Conservation (phyloP, 768 basidiomycete genomes). For the Pulveroboletus sp. region DNA sequence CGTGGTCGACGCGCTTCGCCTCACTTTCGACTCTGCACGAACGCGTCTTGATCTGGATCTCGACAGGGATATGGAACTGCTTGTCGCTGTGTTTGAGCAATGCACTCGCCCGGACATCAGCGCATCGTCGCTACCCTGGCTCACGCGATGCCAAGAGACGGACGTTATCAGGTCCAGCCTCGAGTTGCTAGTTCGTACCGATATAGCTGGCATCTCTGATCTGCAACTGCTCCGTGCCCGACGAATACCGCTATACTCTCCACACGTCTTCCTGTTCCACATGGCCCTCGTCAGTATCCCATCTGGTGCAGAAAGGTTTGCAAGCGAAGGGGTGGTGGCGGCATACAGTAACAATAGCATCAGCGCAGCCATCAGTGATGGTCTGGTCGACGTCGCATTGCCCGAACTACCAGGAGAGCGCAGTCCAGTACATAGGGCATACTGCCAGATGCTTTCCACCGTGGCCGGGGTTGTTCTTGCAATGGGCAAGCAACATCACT, state of each 20-base stretch:
- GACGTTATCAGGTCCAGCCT: constrained; percentile 74
- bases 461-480: constrained; percentile 66
- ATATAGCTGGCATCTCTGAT: constrained; percentile 68
- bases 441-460: constrained; percentile 81
- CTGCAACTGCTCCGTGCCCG: constrained; percentile 55
- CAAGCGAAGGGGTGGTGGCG: constrained; percentile 73
- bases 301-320: constrained; percentile 77
- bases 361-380: constrained; percentile 69
- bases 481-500: constrained; percentile 62
- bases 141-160: constrained; percentile 73
- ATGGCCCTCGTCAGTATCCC: constrained; percentile 76
- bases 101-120: constrained; percentile 66
- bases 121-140: constrained; percentile 69
- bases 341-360: constrained; percentile 84
- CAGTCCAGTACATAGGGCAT: constrained; percentile 74
- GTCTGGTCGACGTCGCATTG: constrained; percentile 60
- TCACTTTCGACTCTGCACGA: constrained; percentile 62
- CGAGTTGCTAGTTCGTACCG: constrained; percentile 62
- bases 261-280: constrained; percentile 81
- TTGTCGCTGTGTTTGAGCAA: constrained; percentile 81
- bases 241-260: constrained; percentile 66
- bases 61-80: constrained; percentile 75
- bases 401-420: constrained; percentile 71
- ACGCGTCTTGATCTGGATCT: constrained; percentile 55
- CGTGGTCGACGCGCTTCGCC: constrained; percentile 61